Evolutionary conservation across 2,329 filamentous ascomycete genomes (phyloP).

Genomic region (Fusarium sp.): DNA sequence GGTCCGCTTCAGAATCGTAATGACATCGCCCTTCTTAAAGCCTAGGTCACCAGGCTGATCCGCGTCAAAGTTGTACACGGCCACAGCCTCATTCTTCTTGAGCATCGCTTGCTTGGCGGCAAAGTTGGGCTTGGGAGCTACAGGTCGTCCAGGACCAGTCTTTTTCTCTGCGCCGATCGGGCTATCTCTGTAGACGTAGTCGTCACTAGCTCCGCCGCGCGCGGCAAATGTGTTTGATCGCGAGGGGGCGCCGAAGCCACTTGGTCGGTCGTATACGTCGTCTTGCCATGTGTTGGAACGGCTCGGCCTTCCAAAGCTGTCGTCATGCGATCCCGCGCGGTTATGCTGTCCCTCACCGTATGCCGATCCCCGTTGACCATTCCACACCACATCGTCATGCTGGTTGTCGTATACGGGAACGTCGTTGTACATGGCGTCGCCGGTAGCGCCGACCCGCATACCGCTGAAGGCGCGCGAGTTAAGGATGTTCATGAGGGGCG

Average conservation of each 20-base stretch:
- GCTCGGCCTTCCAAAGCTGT: conserved; percentile 63
- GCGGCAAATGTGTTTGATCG: conserved; percentile 62
- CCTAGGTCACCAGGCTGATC: conserved; percentile 91
- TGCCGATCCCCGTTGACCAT: conserved; percentile 73
- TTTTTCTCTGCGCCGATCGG: conserved; percentile 50
- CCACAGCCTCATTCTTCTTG: conserved; percentile 82
- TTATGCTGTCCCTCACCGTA: conserved; percentile 68
- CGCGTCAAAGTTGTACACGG: conserved; percentile 91
- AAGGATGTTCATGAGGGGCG: conserved; percentile 82
- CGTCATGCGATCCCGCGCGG: conserved; percentile 51
- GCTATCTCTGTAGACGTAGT: conserved; percentile 64
- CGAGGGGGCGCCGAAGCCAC: conserved; percentile 49
- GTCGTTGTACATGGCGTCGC: conserved; percentile 89
- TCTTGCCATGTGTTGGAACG: conserved; percentile 77
- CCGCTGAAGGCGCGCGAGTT: conserved; percentile 86
- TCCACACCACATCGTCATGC: conserved; percentile 85
- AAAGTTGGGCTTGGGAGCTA: conserved; percentile 90
- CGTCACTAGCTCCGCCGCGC: conserved; percentile 53
- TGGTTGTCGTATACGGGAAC: conserved; percentile 84
- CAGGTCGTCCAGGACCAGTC: conserved; percentile 75
- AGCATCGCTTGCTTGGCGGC: conserved; percentile 62
- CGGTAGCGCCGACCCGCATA: conserved; percentile 54
- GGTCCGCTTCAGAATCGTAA: conserved; percentile 93
- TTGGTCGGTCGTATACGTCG: conserved; percentile 72
- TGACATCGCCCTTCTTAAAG: conserved; percentile 97